Evolutionary conservation across 1,139 yeast genomes (phyloP).

Genomic region (Sugiyamaella japonica): DNA sequence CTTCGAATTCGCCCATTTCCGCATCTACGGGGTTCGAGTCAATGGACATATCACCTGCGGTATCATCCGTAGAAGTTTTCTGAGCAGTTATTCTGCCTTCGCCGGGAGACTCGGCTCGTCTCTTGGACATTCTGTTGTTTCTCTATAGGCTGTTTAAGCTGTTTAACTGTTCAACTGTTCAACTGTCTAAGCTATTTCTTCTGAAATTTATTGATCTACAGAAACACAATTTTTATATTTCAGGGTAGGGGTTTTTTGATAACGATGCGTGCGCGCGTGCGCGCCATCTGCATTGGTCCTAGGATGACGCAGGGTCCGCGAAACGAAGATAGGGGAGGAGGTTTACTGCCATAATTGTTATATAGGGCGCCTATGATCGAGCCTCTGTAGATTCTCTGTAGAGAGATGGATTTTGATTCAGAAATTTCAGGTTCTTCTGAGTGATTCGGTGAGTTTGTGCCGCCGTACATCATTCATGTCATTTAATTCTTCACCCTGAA

Average conservation of each 20-base stretch:
- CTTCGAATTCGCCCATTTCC: conserved; percentile 88
- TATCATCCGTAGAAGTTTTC: conserved; percentile 36
- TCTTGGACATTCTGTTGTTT: conserved; percentile 28
- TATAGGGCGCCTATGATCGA: no score
- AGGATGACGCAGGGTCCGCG: conserved; percentile 6
- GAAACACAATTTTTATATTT: conserved; percentile 4
- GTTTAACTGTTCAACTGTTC: no score
- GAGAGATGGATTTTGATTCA: no score
- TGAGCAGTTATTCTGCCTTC: conserved; percentile 31
- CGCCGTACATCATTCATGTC: not conserved
- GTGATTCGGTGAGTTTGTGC: not conserved
- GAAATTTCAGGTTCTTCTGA: not conserved
- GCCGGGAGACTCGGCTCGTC: conserved; percentile 30
- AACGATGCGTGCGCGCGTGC: not conserved
- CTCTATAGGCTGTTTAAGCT: no score
- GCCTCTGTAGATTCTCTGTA: no score
- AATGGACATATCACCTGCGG: conserved; percentile 31
- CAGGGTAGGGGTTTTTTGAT: conserved; percentile 11
- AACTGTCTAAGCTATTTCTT: no score
- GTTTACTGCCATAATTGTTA: no score
- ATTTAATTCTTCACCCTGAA: no score
- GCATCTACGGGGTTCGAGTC: conserved; percentile 42
- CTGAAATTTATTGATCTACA: not conserved
- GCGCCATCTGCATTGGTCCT: not conserved
- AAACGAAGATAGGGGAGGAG: no score